phyloP scores from a whole-genome alignment of 352 stramenopile genomes.

The Blastocystis sp. region DNA sequence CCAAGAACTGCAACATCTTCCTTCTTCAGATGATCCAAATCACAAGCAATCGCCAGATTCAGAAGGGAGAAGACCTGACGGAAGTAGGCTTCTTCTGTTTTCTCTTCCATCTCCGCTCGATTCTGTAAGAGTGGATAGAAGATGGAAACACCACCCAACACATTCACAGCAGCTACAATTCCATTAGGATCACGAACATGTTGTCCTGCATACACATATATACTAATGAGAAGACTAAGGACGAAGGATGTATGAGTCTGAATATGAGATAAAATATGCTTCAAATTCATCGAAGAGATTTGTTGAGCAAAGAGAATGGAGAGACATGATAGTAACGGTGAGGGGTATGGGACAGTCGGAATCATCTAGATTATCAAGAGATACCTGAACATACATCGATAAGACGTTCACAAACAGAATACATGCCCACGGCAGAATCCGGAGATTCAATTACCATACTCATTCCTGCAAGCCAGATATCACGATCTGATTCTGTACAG shows the following conservation, averaged over 20 bases:
- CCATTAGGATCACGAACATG: not conserved
- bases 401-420: not conserved
- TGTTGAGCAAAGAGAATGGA: not conserved
- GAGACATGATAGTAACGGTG: not conserved
- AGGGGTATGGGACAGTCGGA: no score
- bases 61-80: not conserved
- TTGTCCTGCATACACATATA: not conserved
- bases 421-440: not conserved
- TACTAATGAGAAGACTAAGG: not conserved
- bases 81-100: not conserved
- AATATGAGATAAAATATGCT: not conserved
- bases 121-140: not conserved
- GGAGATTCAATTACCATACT: not conserved
- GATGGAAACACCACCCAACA: not conserved
- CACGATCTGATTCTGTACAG: not conserved
- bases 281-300: not conserved
- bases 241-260: not conserved
- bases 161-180: not conserved
- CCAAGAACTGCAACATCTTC: not conserved
- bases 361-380: not conserved
- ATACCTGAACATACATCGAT: not conserved
- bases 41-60: not conserved
- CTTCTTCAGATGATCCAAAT: not conserved
- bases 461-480: not conserved
- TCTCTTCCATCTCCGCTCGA: not conserved